Evolutionary conservation across 352 stramenopile species (phyloP).

Genomic region (Phytophthora pseudosyringae): DNA sequence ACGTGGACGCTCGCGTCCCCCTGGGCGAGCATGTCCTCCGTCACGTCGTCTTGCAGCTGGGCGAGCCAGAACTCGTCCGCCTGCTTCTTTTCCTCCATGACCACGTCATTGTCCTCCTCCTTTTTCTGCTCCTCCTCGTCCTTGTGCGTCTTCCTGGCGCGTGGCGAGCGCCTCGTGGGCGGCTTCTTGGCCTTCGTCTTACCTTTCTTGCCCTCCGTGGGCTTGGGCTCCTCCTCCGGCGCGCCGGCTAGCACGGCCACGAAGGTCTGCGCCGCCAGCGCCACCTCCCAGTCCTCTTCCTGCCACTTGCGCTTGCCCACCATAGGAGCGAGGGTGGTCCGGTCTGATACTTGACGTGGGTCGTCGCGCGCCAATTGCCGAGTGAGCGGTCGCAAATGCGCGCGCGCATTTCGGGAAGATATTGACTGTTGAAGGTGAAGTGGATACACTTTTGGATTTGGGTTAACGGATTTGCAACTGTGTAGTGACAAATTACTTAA

Average conservation of each 20-base stretch:
- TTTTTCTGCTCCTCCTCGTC: slow-evolving; percentile 1
- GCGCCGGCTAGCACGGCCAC: slow-evolving; percentile 60
- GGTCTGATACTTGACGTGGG: neutral
- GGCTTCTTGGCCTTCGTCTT: slow-evolving; percentile 26
- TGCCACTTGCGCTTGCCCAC: slow-evolving; percentile 68
- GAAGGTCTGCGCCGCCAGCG: slow-evolving; percentile 65
- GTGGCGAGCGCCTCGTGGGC: slow-evolving; percentile 8
- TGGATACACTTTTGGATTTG: slow-evolving; percentile 7
- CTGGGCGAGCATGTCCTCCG: slow-evolving; percentile 67
- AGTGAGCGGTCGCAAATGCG: neutral
- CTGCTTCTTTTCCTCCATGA: slow-evolving; percentile 20
- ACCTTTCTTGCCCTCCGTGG: slow-evolving; percentile 19
- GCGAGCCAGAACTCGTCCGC: slow-evolving; percentile 71
- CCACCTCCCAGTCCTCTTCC: slow-evolving; percentile 74
- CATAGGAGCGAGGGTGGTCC: neutral
- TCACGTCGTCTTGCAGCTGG: slow-evolving; percentile 79
- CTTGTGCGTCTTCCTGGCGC: slow-evolving; percentile 3
- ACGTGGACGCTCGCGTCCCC: slow-evolving; percentile 57
- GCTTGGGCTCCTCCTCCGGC: slow-evolving; percentile 6
- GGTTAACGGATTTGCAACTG: slow-evolving; percentile 1
- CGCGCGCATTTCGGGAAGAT: no score
- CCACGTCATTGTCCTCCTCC: slow-evolving; percentile 12
- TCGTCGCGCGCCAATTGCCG: neutral
- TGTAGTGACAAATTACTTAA: neutral
- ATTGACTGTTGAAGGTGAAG: slow-evolving; percentile 1